Conservation (phyloP, 306 rosid species). For the Glycyrrhiza uralensis region DNA sequence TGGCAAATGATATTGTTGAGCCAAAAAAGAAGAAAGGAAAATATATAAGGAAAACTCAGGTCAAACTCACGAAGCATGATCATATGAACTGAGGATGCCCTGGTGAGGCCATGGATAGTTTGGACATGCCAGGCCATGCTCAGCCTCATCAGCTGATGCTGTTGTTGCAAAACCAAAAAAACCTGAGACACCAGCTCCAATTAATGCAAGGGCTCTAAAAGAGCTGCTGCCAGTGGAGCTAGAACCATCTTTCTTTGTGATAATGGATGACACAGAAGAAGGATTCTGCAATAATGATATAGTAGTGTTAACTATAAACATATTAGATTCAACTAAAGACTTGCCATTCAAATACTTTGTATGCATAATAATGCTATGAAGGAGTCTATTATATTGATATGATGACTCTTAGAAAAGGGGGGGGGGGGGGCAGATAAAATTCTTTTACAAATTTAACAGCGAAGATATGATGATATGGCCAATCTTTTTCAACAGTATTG, state of each 20-base stretch:
- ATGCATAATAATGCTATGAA: background rate
- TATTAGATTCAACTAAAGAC: background rate
- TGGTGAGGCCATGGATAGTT: conserved; percentile 98
- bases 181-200: conserved; percentile 90
- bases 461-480: background rate
- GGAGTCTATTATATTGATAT: background rate
- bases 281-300: conserved; percentile 44
- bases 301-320: background rate
- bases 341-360: background rate
- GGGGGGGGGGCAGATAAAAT: background rate
- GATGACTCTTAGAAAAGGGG: background rate
- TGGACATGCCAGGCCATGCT: conserved; percentile 88
- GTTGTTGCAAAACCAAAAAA: conserved; percentile 70
- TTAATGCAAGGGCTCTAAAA: conserved; percentile 75
- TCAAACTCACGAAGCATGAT: conserved; percentile 86
- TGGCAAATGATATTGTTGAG: background rate
- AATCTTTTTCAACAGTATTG: background rate
- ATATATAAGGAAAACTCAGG: background rate
- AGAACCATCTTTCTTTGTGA: conserved; percentile 52
- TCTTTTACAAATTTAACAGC: background rate
- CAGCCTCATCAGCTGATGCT: conserved; percentile 96
- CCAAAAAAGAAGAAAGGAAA: background rate
- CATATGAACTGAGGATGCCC: conserved; percentile 97
- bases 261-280: conserved; percentile 48
- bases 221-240: conserved; percentile 61